A percentile compares a stretch with the other conserved stretches of the same genome.
These are phyloP conservation scores for Ceraceosorus bombacis DNA, from an alignment of 1,284 basidiomycete species.

Conservation along the genomic window DNA sequence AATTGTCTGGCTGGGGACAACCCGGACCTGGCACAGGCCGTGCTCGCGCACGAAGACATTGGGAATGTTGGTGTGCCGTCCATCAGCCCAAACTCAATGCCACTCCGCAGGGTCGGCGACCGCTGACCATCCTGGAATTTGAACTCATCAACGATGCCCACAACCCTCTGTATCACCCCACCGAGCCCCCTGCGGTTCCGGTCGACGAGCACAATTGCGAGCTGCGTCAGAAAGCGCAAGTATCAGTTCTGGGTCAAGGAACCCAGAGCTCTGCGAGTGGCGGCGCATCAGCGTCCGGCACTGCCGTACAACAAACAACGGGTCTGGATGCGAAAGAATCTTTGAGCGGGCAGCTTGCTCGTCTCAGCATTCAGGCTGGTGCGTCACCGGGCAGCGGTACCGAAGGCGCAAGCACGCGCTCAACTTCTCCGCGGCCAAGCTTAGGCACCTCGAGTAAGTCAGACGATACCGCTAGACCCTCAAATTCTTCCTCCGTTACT, in stretches of 20 bases:
- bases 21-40: conserved; percentile 29
- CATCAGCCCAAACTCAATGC: conserved; percentile 53
- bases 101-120: conserved; percentile 19
- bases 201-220: too few relatives aligned
- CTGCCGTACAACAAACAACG: too few relatives aligned
- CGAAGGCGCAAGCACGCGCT: too few relatives aligned
- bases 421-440: conserved; percentile 18
- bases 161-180: conserved; percentile 58
- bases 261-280: too few relatives aligned
- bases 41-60: conserved; percentile 56
- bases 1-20: conserved; percentile 64
- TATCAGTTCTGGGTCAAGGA: too few relatives aligned
- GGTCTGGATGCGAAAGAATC: too few relatives aligned
- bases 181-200: not conserved
- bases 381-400: too few relatives aligned
- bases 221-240: too few relatives aligned
- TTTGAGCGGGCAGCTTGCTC: too few relatives aligned
- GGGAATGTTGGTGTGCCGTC: conserved; percentile 78
- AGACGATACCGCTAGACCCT: conserved; percentile 18
- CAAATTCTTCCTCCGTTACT: too few relatives aligned
- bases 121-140: conserved; percentile 60
- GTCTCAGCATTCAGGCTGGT: too few relatives aligned
- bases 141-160: conserved; percentile 67
- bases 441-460: conserved; percentile 20
- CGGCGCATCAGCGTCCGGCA: too few relatives aligned